These are phyloP conservation scores for Talaromyces sp. DNA, from an alignment of 2,329 filamentous ascomycete species.

Conservation along the genomic window DNA sequence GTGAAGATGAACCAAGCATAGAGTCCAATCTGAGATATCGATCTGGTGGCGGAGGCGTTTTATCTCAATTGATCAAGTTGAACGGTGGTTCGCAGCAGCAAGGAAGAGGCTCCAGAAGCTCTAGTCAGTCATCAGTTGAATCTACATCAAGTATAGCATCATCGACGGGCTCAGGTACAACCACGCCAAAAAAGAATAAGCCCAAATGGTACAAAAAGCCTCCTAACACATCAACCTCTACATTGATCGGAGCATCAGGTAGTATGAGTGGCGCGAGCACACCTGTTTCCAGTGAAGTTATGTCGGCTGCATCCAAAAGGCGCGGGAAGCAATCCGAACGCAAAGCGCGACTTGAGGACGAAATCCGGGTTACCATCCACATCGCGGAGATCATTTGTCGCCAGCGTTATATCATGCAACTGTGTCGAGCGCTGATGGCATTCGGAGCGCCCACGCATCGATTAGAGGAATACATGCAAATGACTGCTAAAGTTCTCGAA, in stretches of 20 bases:
- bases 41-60: conserved; percentile 33
- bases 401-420: conserved; percentile 79
- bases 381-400: conserved; percentile 72
- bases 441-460: conserved; percentile 93
- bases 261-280: conserved; percentile 33
- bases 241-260: conserved; percentile 20
- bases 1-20: conserved; percentile 8
- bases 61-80: conserved; percentile 36
- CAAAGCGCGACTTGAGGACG: conserved; percentile 41
- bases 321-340: conserved; percentile 23
- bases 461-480: conserved; percentile 84
- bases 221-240: conserved; percentile 27
- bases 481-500: conserved; percentile 81
- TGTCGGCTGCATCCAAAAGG: conserved; percentile 31
- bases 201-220: conserved; percentile 41
- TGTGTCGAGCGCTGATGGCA: conserved; percentile 82
- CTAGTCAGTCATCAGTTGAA: conserved; percentile 17
- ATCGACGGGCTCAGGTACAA: conserved; percentile 3
- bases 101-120: conserved; percentile 8
- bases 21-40: conserved; percentile 26
- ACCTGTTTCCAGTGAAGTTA: conserved; percentile 30
- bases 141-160: conserved; percentile 9
- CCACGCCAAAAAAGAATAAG: conserved; percentile 21
- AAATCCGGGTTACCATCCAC: conserved; percentile 61
- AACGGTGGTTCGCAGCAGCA: conserved; percentile 20